These are phyloP conservation scores for Pythium apleroticum DNA, from an alignment of 352 stramenopile species.

Conservation along the genomic window DNA sequence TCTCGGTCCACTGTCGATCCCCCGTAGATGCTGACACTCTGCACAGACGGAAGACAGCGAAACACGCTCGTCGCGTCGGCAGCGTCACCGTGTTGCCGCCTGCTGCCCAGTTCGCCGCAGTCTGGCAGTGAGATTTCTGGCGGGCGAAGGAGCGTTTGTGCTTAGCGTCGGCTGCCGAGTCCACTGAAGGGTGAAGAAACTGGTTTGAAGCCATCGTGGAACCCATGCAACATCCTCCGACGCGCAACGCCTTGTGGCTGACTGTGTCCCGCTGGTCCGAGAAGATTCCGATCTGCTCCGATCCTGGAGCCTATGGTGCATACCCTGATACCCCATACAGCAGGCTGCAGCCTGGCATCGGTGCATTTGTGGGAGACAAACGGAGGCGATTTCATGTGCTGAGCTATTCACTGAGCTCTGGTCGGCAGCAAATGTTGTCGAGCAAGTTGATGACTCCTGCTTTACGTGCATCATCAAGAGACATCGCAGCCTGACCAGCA, in stretches of 20 bases:
- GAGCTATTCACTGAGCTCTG: too few relatives aligned
- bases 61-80: constrained; percentile 4
- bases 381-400: too few relatives aligned
- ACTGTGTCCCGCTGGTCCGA: background rate
- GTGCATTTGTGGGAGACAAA: too few relatives aligned
- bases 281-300: too few relatives aligned
- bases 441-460: background rate
- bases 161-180: too few relatives aligned
- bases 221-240: too few relatives aligned
- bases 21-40: background rate
- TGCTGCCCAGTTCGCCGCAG: background rate
- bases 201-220: background rate
- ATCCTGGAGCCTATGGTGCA: too few relatives aligned
- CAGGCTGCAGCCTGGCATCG: too few relatives aligned
- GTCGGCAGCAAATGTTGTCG: background rate
- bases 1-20: background rate
- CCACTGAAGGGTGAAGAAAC: background rate
- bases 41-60: background rate
- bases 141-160: background rate
- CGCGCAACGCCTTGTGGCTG: background rate
- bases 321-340: too few relatives aligned
- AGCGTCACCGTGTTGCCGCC: constrained; percentile 1
- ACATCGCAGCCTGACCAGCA: background rate
- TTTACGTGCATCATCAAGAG: background rate
- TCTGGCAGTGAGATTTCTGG: background rate